Evolutionary conservation across 352 stramenopile genomes (phyloP), one percentile per base, ranked within the genome.

Genomic region (Globisporangium cystogenes): DNA sequence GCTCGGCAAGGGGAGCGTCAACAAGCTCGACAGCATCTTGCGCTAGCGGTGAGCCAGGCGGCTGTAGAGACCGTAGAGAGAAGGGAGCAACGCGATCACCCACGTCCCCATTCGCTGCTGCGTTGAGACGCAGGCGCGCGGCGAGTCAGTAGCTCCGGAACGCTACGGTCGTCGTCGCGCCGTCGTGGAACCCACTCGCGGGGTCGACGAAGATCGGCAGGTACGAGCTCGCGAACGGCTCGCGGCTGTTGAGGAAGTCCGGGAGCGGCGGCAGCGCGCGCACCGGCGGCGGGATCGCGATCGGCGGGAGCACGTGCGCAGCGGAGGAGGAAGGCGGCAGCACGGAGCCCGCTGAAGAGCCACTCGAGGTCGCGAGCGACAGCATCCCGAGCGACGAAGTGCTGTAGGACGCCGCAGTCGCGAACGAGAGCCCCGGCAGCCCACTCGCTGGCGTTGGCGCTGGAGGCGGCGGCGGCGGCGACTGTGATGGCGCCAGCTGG

Each of bases 1-100:
- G 42, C 65, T 93, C 6, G 57, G 67, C 42, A 89, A 91, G 54
- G 77, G 74, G 16, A 91, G 80, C 59, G 59, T 90, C 24, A 90
- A 93, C 55, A 93, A 93, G 52, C 66, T 93, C 24, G 80, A 93
- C 48, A 93, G 80, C 55, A 62, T 93, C 11, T 50, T 93, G 44
- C 77, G 77, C 15, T 90, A 82, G 59, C 48, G 29, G 18, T 41
- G 31, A 48, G n/a, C n/a, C n/a, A n/a, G n/a, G n/a, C n/a, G n/a
- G n/a, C n/a, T n/a, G n/a, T n/a, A n/a, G n/a, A n/a, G n/a, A n/a
- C n/a, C n/a, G n/a, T n/a, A n/a, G n/a, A n/a, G n/a, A n/a, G n/a
- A n/a, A n/a, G n/a, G n/a, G 45, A n/a, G 18, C 37, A 8, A 20
- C 15, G 47, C n/a, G n/a, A n/a, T 7, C 20, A 45, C 18, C 8